Percentiles rank a stretch among this genome's conserved stretches.
These are phyloP conservation scores for Neopestalotiopsis clavispora DNA, from an alignment of 2,329 filamentous ascomycete genomes.

Conservation along the genomic window DNA sequence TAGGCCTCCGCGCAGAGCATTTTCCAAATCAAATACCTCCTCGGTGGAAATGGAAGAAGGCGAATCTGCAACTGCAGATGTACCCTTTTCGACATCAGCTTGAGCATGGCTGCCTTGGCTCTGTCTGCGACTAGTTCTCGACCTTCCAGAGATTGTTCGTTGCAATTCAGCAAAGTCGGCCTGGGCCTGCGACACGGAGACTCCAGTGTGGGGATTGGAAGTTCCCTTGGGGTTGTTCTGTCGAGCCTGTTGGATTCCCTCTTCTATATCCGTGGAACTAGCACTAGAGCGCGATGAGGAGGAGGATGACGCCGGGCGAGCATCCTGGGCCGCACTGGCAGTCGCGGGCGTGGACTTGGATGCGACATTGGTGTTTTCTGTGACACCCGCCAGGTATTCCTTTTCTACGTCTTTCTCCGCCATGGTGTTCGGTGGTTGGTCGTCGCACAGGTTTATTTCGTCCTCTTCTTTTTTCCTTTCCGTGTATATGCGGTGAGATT, in stretches of 20 bases:
- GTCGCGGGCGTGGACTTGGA: conserved; percentile 17
- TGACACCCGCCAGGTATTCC: conserved; percentile 9
- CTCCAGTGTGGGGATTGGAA: conserved; percentile 47
- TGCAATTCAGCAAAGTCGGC: conserved; percentile 73
- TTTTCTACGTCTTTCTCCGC: conserved; percentile 18
- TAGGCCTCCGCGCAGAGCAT: conserved; percentile 72
- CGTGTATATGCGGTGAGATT: neutral
- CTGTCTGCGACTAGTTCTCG: conserved; percentile 51
- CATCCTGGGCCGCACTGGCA: neutral
- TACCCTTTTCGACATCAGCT: conserved; percentile 63
- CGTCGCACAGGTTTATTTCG: neutral
- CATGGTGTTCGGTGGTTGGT: conserved; percentile 4
- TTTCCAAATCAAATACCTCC: conserved; percentile 77
- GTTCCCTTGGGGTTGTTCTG: conserved; percentile 55
- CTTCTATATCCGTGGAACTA: conserved; percentile 35
- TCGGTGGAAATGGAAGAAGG: conserved; percentile 50
- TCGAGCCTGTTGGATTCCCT: conserved; percentile 45
- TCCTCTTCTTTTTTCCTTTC: neutral
- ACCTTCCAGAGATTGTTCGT: conserved; percentile 62
- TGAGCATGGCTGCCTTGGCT: conserved; percentile 32
- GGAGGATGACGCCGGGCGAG: neutral
- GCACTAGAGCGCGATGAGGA: conserved; percentile 26
- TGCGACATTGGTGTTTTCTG: conserved; percentile 5
- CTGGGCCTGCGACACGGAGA: conserved; percentile 71
- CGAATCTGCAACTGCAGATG: conserved; percentile 40